A percentile compares a stretch with the other conserved stretches of the same genome.
Conservation (phyloP, 2,329 filamentous ascomycete species). For the Diaporthe ampelina region DNA sequence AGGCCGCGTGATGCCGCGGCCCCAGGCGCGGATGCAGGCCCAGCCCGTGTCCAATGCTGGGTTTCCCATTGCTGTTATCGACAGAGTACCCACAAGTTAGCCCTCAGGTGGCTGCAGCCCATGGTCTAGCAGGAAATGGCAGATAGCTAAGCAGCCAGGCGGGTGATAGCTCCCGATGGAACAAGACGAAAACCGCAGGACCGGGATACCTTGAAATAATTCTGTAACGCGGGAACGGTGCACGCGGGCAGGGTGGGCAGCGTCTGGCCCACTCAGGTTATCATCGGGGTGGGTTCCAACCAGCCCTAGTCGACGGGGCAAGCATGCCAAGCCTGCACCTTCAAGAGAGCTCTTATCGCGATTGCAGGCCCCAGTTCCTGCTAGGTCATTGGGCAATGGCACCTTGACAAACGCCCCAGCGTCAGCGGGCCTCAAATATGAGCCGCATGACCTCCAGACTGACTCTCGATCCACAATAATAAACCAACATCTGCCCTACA, state of each 20-base stretch:
- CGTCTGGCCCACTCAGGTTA: constrained; percentile 17
- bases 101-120: constrained; percentile 2
- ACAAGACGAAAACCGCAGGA: not conserved
- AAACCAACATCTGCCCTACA: not conserved
- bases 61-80: not conserved
- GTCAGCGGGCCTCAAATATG: constrained; percentile 5
- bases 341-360: constrained; percentile 2
- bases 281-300: constrained; percentile 6
- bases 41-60: constrained; percentile 5
- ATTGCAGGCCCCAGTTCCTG: constrained; percentile 6
- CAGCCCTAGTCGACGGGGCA: not conserved
- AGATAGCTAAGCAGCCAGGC: not conserved
- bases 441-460: constrained; percentile 19
- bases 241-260: not conserved
- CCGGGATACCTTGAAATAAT: constrained; percentile 13
- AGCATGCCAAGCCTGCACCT: not conserved
- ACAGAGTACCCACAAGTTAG: constrained; percentile 13
- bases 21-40: not conserved
- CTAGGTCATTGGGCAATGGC: constrained; percentile 33
- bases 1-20: constrained; percentile 13
- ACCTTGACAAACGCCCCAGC: constrained; percentile 21
- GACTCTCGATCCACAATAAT: constrained; percentile 2
- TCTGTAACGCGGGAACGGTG: not conserved
- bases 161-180: not conserved
- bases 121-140: not conserved